phyloP scores from a whole-genome alignment of 139 green algal genomes.

The Ostreobium quekettii region DNA sequence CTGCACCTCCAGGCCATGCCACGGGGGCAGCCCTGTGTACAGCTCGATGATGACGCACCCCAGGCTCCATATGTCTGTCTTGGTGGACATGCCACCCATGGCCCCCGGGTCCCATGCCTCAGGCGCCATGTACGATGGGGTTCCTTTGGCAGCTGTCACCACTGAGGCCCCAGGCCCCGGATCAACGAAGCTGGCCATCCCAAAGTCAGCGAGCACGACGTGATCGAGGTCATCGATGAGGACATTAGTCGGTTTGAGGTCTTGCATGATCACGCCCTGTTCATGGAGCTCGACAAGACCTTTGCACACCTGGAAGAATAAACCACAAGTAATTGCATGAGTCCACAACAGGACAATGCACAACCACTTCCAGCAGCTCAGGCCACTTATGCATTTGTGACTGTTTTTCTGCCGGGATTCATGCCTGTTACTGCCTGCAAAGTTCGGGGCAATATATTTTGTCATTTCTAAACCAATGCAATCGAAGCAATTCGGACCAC shows the following conservation, averaged over 20 bases:
- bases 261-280: slow-evolving; percentile 23
- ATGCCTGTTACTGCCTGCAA: no score
- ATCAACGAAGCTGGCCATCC: slow-evolving; percentile 18
- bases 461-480: no score
- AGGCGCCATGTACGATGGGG: slow-evolving; percentile 20
- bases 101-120: slow-evolving; percentile 21
- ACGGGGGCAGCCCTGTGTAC: slow-evolving; percentile 10
- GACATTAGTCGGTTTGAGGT: slow-evolving; percentile 24
- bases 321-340: no score
- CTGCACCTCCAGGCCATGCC: slow-evolving; percentile 8
- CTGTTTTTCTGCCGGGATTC: no score
- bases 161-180: not conserved
- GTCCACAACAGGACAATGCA: no score
- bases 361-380: no score
- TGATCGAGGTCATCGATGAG: slow-evolving; percentile 22
- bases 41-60: slow-evolving; percentile 20
- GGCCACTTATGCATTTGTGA: no score
- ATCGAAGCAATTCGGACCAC: no score
- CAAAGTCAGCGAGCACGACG: slow-evolving; percentile 22
- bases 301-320: no score
- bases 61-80: slow-evolving; percentile 24
- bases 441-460: no score
- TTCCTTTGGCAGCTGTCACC: slow-evolving; percentile 14
- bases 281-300: slow-evolving; percentile 15
- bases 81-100: slow-evolving; percentile 19